These are phyloP conservation scores for Volvox africanus DNA, from an alignment of 139 green algal genomes.

Conservation along the genomic window DNA sequence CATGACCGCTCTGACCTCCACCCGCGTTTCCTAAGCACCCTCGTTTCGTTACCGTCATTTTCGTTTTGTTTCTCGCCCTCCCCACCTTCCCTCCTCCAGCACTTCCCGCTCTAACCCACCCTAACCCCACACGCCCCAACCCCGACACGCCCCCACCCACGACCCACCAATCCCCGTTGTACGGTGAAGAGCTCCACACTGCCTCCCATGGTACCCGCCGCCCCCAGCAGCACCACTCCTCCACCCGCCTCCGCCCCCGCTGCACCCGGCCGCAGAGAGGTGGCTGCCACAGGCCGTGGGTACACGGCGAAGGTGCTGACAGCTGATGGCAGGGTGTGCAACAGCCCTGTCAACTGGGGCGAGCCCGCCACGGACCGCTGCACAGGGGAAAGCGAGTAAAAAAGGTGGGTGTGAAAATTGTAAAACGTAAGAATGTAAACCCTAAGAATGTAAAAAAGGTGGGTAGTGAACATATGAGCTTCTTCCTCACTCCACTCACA, in stretches of 20 bases:
- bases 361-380: conserved; percentile 18
- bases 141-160: neutral
- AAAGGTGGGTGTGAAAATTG: neutral
- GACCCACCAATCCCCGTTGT: conserved; percentile 62
- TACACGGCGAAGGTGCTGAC: conserved; percentile 67
- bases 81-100: too few species aligned
- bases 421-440: too few species aligned
- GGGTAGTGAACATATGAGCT: neutral
- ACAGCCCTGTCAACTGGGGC: conserved; percentile 60
- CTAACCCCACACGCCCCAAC: neutral
- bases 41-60: too few species aligned
- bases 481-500: too few species aligned
- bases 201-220: conserved; percentile 67
- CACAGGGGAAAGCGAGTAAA: neutral
- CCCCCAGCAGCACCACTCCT: conserved; percentile 53
- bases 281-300: conserved; percentile 51
- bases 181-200: conserved; percentile 71
- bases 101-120: neutral
- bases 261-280: neutral
- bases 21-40: too few species aligned
- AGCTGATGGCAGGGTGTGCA: conserved; percentile 69
- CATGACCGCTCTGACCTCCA: too few species aligned
- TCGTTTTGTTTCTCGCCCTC: too few species aligned
- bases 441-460: too few species aligned
- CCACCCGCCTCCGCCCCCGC: neutral